Base-by-base conservation (phyloP, 495 filamentous ascomycete species). In the Geoglossum glabrum region DNA sequence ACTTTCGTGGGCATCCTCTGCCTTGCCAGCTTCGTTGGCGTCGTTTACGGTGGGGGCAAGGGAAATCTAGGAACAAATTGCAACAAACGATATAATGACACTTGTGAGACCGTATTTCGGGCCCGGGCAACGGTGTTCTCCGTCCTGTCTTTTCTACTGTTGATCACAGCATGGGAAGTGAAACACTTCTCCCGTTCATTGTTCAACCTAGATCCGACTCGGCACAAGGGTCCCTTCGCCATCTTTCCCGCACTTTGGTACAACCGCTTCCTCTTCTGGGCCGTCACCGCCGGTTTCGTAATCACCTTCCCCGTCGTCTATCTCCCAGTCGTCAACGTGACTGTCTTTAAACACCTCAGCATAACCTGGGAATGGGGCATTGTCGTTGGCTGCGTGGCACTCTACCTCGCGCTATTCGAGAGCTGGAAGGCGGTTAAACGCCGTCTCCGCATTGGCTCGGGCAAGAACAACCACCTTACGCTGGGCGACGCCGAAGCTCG, bases 341-440 rank as follows among this genome's bases (percentile, higher is more conserved):
- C 72, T 9, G 83, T 89, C 2, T 88, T 89, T 74, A 86, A 85
- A 67, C 85, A 89, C 64, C 74, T 69, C n/a, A 70, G 72, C 23
- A 86, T 89, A 52, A 74, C 64, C 57, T 87, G 84, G 85, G 84
- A 87, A 65, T 87, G 85, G 84, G 81, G 73, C 19, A 79, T 80
- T 57, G 77, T 71, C 1, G 61, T 82, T 49, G 61, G 83, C 7
- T 77, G 76, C 52, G 73, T 77, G 0, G 61, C 73, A 5, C 60
- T 86, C 10, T 86, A 79, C 57, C 70, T 87, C 13, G 54, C 69
- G 0, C 77, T 80, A 45, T 71, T 85, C 34, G 84, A 87, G 69
- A 69, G 71, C 46, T 86, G 83, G 81, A 86, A 86, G 68, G 74
- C 68, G 49, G 61, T 66, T 34, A 87, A 87, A 71, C 72, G 83